Evolutionary conservation across 1,139 yeast species (phyloP).

Genomic region (Pichia sp.): DNA sequence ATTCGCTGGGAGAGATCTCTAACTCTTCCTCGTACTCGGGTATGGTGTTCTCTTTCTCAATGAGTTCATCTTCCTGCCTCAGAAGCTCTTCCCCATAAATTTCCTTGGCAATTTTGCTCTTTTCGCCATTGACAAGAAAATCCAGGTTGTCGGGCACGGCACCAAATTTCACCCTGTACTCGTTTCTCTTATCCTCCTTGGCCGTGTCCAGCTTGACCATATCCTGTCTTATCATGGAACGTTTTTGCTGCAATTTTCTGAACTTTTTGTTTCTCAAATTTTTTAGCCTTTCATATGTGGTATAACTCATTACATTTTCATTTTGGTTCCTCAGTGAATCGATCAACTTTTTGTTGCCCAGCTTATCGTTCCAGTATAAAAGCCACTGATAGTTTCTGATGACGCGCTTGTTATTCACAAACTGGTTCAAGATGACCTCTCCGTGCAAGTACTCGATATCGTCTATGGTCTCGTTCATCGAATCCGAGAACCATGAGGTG

Average conservation of each 20-base stretch:
- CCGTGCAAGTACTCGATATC: slow-evolving; percentile 34
- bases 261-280: slow-evolving; percentile 15
- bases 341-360: slow-evolving; percentile 22
- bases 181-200: slow-evolving; percentile 3
- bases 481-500: slow-evolving; percentile 26
- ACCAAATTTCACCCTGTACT: slow-evolving; percentile 7
- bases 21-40: slow-evolving; percentile 18
- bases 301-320: slow-evolving; percentile 19
- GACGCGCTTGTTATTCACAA: slow-evolving; percentile 31
- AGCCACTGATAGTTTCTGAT: slow-evolving; percentile 33
- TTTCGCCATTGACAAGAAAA: background rate
- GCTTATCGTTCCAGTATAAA: slow-evolving; percentile 25
- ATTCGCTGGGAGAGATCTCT: slow-evolving; percentile 11
- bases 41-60: background rate
- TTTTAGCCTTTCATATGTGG: slow-evolving; percentile 20
- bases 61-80: slow-evolving; percentile 1
- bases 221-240: slow-evolving; percentile 10
- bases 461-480: slow-evolving; percentile 28
- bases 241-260: slow-evolving; percentile 3
- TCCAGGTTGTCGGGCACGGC: slow-evolving; percentile 7
- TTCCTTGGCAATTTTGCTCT: slow-evolving; percentile 4
- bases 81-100: slow-evolving; percentile 8
- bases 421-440: slow-evolving; percentile 32
- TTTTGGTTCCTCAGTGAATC: slow-evolving; percentile 14
- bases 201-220: slow-evolving; percentile 4